Base-by-base conservation (phyloP, 306 rosid species). In the Casuarina equisetifolia region DNA sequence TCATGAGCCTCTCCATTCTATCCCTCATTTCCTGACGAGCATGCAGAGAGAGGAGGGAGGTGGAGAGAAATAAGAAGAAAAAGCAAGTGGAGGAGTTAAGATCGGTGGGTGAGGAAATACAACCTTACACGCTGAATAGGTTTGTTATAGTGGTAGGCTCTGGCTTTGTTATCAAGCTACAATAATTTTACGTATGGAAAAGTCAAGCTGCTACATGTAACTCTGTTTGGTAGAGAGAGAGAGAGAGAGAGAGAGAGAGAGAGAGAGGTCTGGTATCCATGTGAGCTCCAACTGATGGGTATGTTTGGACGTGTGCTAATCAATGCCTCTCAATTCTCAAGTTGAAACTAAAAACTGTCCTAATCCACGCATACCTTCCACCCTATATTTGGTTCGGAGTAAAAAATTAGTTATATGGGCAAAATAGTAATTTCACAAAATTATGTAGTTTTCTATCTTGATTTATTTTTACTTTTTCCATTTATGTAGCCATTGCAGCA, bases 1-100 rank as follows among this genome's bases (percentile, higher is more conserved):
- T 89, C 11, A 91, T 91, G 57, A 95, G 84, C 80, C 97, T 95
- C 80, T 95, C 99, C 97, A 95, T 86, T 88, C 82, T 86, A 36
- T 85, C 86, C 81, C 96, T 95, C 99, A 90, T 92, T 74, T 82
- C 53, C 12, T 36, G 35, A 76, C 71, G 82, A 84, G 84, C 71
- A 43, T 63, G 58, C 8, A 4, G 7, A 0, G 9, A 6, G 9
- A 38, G 5, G 2, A 39, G 19, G 55, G 4, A 40, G 50, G 25
- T 25, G n/a, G 3, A 64, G 15, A 72, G 46, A 43, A 7, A 49
- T n/a, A 58, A 39, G 61, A 0, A 16, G 54, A 45, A 39, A 20
- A 3, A 66, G 25, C 12, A 39, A 42, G 15, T 44, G 45, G 13
- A 52, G 59, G 25, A 11, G 7, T 6, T 6, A 35, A n/a, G 2